A percentile compares a stretch with the other conserved stretches of the same genome.
These are phyloP conservation scores for Papiliotrema terrestris DNA, from an alignment of 1,284 basidiomycete genomes.

Conservation along the genomic window DNA sequence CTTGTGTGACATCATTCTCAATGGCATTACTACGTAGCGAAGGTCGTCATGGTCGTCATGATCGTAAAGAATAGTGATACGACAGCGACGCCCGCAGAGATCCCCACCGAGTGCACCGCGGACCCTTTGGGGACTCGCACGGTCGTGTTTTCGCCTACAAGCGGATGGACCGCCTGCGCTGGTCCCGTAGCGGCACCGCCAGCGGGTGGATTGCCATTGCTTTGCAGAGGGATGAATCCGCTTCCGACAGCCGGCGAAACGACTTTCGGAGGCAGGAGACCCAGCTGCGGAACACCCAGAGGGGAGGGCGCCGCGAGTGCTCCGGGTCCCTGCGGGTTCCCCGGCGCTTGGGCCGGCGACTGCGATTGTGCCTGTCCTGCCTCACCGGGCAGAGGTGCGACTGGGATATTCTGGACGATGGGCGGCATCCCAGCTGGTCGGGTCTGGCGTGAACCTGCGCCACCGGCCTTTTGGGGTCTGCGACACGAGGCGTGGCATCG, in stretches of 20 bases:
- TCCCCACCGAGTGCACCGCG: not conserved
- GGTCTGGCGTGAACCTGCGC: not conserved
- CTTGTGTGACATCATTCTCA: too few species aligned
- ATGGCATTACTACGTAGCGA: too few species aligned
- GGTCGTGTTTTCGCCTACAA: not conserved
- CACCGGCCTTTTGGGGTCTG: not conserved
- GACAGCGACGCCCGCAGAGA: not conserved
- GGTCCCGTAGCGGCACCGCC: not conserved
- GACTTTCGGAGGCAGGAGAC: too few species aligned
- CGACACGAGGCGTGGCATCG: slow-evolving; percentile 10
- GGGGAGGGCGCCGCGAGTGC: too few species aligned
- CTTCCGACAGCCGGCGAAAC: too few species aligned
- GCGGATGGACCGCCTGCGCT: not conserved
- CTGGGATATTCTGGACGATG: slow-evolving; percentile 9
- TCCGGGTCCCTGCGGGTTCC: too few species aligned
- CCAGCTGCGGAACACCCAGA: too few species aligned
- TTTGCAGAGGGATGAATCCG: too few species aligned
- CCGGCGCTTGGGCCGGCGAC: too few species aligned
- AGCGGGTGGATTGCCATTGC: too few species aligned
- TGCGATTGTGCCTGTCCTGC: not conserved
- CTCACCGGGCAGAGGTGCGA: slow-evolving; percentile 19
- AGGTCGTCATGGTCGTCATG: too few species aligned
- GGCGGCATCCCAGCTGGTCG: not conserved
- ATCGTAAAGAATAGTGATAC: too few species aligned
- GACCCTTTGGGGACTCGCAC: not conserved